Evolutionary conservation across 2,329 filamentous ascomycete species (phyloP), one percentile per base, ranked within the genome.

Genomic region (Botryotinia narcissicola): DNA sequence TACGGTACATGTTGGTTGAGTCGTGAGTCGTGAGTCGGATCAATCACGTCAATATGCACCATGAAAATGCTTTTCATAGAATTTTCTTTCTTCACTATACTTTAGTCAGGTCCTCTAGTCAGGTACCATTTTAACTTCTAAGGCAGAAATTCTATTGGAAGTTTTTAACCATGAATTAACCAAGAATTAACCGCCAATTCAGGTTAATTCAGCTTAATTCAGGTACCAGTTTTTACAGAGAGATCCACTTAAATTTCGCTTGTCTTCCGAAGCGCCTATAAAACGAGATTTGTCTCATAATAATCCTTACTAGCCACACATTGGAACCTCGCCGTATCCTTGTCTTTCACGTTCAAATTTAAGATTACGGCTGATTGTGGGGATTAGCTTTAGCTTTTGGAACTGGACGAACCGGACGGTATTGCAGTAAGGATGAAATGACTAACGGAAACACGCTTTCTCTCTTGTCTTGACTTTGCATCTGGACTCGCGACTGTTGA

Each of bases 351-450:
- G 46, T 40, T 68, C 32, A 54, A 68, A 57, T 14, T 68, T 68
- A 68, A 68, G 66, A 68, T 68, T 68, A 25, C 48, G 48, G 64
- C 42, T 68, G 64, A 57, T 68, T 68, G 64, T 57, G 48, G 48
- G 64, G 64, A 68, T 68, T n/a, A 54, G 48, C 48, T 54, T 42
- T 29, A 18, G 25, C n/a, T 51, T 32, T 35, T 48, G 22, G 51
- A 57, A 40, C 18, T 37, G 20, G 48, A 51, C n/a, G 32, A 40
- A 54, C 46, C 46, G 46, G 37, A 12, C 48, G 35, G 37, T 29
- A 14, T 18, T 29, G 25, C 51, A 57, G 51, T 57, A 18, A 57
- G 51, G 51, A 57, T 57, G 51, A 57, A 57, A 29, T 57, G 51
- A 29, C 51, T 54, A 54, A 54, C 51, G 51, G 42, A 35, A 48